A percentile compares a stretch with the other conserved stretches of the same genome.
These are phyloP conservation scores for Coccomyxa sp. DNA, from an alignment of 139 green algal genomes.

Conservation along the genomic window DNA sequence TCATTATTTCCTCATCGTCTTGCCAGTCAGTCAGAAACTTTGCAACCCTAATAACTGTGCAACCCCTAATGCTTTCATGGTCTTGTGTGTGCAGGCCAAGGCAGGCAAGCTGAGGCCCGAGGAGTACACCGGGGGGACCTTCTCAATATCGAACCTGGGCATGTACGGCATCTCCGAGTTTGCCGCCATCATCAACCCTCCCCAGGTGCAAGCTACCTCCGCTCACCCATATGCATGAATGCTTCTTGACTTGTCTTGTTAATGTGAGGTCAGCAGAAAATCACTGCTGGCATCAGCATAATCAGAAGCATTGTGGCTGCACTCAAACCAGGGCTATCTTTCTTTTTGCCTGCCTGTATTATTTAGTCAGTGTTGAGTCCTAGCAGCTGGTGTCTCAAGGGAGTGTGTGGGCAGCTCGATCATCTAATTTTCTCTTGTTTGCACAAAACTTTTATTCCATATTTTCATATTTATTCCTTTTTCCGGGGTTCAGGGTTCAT, in stretches of 20 bases:
- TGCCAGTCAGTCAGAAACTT: too few relatives aligned
- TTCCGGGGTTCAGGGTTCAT: not conserved
- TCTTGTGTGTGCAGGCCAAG: conserved; percentile 54
- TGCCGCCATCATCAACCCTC: conserved; percentile 94
- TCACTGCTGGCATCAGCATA: too few relatives aligned
- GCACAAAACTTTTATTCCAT: not conserved
- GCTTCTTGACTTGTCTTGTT: not conserved
- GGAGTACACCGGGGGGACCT: conserved; percentile 87
- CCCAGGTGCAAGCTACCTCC: conserved; percentile 43
- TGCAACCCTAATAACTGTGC: too few relatives aligned
- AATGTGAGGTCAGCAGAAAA: not conserved
- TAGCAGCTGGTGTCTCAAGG: not conserved
- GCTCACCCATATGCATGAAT: not conserved
- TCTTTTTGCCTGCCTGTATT: not conserved
- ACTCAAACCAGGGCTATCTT: too few relatives aligned
- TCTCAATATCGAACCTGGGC: conserved; percentile 91
- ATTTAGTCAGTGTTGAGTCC: not conserved
- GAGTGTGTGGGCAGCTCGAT: not conserved
- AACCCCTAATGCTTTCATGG: not conserved
- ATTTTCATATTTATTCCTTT: not conserved
- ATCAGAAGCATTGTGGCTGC: too few relatives aligned
- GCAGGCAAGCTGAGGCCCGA: conserved; percentile 82
- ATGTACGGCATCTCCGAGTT: conserved; percentile 95
- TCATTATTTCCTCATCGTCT: too few relatives aligned
- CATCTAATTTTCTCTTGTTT: not conserved